Conservation (phyloP, 768 basidiomycete species). For the Auriscalpium microsporum region DNA sequence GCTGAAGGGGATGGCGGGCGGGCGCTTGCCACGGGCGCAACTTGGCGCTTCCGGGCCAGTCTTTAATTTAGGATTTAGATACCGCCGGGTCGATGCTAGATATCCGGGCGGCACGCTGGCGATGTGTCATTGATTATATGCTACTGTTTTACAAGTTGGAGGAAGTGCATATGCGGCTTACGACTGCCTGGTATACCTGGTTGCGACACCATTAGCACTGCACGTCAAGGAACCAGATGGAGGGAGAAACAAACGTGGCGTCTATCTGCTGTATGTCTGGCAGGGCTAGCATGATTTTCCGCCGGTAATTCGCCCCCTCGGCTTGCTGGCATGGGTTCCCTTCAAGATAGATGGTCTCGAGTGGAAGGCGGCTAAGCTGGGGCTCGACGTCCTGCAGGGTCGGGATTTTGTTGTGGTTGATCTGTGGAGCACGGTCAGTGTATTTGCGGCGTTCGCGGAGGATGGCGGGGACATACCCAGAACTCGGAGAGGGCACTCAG, state of each 20-base stretch:
- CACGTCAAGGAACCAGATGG: too few species aligned
- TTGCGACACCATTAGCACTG: too few species aligned
- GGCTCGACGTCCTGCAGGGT: conserved; percentile 58
- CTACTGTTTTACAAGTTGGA: too few species aligned
- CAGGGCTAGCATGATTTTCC: conserved; percentile 82
- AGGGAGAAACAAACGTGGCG: conserved; percentile 65
- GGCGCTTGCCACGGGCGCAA: too few species aligned
- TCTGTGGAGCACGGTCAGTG: conserved; percentile 34
- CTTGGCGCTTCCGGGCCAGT: too few species aligned
- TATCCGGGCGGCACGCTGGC: too few species aligned
- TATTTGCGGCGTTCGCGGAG: not conserved
- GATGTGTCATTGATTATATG: too few species aligned
- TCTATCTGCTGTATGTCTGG: conserved; percentile 92
- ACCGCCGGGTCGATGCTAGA: too few species aligned
- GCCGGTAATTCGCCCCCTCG: conserved; percentile 71
- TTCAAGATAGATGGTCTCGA: conserved; percentile 92
- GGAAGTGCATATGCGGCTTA: too few species aligned
- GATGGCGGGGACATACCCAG: conserved; percentile 53
- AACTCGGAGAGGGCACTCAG: conserved; percentile 77
- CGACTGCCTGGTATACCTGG: too few species aligned
- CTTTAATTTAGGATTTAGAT: too few species aligned
- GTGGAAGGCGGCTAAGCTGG: conserved; percentile 50
- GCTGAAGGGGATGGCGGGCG: too few species aligned
- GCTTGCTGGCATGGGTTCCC: conserved; percentile 83
- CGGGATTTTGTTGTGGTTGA: conserved; percentile 81